A percentile compares a stretch with the other conserved stretches of the same genome.
Evolutionary conservation across 2,329 filamentous ascomycete species (phyloP).

Genomic region (Colletotrichum sp.): DNA sequence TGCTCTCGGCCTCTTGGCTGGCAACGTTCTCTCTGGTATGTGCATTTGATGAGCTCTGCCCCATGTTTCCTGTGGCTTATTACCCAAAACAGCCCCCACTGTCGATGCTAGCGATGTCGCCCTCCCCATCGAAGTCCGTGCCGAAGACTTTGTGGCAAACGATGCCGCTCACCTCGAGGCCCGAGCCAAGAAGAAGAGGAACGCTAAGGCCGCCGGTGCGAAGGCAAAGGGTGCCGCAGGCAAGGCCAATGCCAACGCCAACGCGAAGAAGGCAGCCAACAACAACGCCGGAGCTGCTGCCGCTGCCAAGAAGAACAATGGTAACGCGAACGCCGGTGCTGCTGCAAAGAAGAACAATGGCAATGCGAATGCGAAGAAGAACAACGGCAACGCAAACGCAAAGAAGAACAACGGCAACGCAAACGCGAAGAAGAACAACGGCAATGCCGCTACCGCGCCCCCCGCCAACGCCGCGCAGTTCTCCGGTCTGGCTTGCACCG

Average conservation of each 20-base stretch:
- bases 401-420: not conserved
- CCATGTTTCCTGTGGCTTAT: not conserved
- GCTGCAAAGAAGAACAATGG: not conserved
- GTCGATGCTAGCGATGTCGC: not conserved
- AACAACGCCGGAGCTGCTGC: not conserved
- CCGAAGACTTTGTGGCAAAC: not conserved
- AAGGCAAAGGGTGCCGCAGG: not conserved
- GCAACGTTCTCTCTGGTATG: slow-evolving; percentile 14
- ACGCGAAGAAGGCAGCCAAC: not conserved
- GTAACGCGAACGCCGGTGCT: not conserved
- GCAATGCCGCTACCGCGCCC: not conserved
- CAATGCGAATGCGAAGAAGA: not conserved
- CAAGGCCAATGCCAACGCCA: not conserved
- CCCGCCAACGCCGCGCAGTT: not conserved
- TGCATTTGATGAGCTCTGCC: not conserved
- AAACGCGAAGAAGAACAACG: not conserved
- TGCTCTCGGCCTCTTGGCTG: slow-evolving; percentile 3
- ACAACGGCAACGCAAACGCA: not conserved
- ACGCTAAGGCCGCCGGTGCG: not conserved
- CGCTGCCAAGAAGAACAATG: not conserved
- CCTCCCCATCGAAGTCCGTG: not conserved
- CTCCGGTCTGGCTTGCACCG: slow-evolving; percentile 6
- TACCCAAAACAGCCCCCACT: not conserved
- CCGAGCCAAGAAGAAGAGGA: slow-evolving; percentile 4
- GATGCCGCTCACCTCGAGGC: not conserved